phyloP scores from a whole-genome alignment of 2,329 filamentous ascomycete species.

The Xylariomycetidae sp. region DNA sequence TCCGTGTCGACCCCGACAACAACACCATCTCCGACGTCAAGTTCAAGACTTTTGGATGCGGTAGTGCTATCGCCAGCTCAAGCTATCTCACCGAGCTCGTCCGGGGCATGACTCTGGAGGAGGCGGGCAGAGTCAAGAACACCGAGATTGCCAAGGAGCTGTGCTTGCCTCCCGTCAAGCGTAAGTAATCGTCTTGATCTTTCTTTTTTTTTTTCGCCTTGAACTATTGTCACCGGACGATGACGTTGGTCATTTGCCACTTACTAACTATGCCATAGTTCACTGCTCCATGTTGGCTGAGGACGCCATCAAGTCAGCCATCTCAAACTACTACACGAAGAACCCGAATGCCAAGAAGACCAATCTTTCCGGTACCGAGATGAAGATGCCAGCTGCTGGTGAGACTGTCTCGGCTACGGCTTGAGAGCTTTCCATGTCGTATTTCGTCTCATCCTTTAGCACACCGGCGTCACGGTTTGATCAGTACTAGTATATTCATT shows the following conservation, averaged over 20 bases:
- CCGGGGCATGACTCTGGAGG: slow-evolving; percentile 91
- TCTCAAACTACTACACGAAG: slow-evolving; percentile 87
- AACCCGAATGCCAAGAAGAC: slow-evolving; percentile 73
- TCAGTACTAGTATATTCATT: too few species aligned
- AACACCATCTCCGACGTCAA: slow-evolving; percentile 76
- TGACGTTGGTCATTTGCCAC: too few species aligned
- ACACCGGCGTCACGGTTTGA: too few species aligned
- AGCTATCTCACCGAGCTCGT: slow-evolving; percentile 95
- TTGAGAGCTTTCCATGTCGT: too few species aligned
- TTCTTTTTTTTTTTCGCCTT: slow-evolving; percentile 3
- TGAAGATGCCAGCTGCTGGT: too few species aligned
- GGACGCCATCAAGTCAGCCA: slow-evolving; percentile 88
- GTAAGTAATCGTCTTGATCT: slow-evolving; percentile 39
- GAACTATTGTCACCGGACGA: too few species aligned
- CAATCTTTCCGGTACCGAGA: slow-evolving; percentile 73
- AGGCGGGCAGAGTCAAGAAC: slow-evolving; percentile 89
- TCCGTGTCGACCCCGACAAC: slow-evolving; percentile 69
- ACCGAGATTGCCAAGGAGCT: slow-evolving; percentile 97
- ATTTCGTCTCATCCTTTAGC: too few species aligned
- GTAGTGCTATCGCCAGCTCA: slow-evolving; percentile 85
- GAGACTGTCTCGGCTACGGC: too few species aligned
- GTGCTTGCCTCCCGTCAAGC: slow-evolving; percentile 72
- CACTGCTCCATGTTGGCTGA: slow-evolving; percentile 93
- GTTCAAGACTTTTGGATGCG: slow-evolving; percentile 81
- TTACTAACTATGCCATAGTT: slow-evolving; percentile 45